Evolutionary conservation across 495 filamentous ascomycete species (phyloP).

Genomic region (Stereocaulon alpinum): DNA sequence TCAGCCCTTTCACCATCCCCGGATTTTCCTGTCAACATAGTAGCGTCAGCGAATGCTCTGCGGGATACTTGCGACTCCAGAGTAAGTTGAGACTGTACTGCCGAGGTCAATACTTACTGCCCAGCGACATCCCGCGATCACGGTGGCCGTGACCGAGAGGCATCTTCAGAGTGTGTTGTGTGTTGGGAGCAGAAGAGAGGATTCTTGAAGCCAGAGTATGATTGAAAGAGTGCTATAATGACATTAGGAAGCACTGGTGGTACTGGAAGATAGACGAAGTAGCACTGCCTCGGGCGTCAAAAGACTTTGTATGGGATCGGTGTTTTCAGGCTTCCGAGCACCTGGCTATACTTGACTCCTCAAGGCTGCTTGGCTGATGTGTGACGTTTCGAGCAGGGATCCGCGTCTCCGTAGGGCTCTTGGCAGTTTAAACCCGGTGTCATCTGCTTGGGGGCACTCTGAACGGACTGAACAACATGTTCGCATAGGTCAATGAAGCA

Average conservation of each 20-base stretch:
- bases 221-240: background rate
- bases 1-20: slow-evolving; percentile 38
- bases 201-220: background rate
- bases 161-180: slow-evolving; percentile 17
- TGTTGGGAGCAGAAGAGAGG: background rate
- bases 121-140: slow-evolving; percentile 28
- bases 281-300: background rate
- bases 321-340: slow-evolving; percentile 6
- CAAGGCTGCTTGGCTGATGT: slow-evolving; percentile 1
- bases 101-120: slow-evolving; percentile 21
- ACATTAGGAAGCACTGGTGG: background rate
- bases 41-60: background rate
- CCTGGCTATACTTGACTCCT: background rate
- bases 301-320: background rate
- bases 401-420: background rate
- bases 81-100: background rate
- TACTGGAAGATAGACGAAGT: background rate
- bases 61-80: background rate
- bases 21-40: slow-evolving; percentile 25
- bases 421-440: background rate
- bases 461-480: background rate
- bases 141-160: slow-evolving; percentile 26
- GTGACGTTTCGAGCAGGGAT: slow-evolving; percentile 3
- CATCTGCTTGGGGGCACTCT: background rate
- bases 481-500: background rate